phyloP scores from a whole-genome alignment of 306 rosid species.

The Bauhinia variegata region DNA sequence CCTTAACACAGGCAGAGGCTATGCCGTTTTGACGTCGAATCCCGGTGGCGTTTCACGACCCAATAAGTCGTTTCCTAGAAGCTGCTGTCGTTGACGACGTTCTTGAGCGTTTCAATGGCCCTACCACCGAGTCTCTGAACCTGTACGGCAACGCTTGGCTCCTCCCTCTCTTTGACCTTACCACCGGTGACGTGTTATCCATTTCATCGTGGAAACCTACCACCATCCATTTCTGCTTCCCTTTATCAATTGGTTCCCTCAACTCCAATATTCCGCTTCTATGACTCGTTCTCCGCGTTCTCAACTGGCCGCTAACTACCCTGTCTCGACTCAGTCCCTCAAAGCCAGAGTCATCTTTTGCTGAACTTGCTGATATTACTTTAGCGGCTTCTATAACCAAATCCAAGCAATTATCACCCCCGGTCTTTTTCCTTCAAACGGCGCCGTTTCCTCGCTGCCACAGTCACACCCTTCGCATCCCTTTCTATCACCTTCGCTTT shows the following conservation, averaged over 20 bases:
- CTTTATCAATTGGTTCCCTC: slow-evolving; percentile 11
- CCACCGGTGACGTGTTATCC: slow-evolving; percentile 50
- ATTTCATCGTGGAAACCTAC: slow-evolving; percentile 35
- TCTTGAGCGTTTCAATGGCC: slow-evolving; percentile 49
- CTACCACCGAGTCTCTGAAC: slow-evolving; percentile 56
- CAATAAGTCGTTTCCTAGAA: slow-evolving; percentile 28
- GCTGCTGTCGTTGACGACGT: slow-evolving; percentile 30
- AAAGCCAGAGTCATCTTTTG: slow-evolving; percentile 34
- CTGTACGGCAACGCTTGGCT: slow-evolving; percentile 49
- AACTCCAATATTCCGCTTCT: slow-evolving; percentile 5
- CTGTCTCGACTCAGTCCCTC: slow-evolving; percentile 17
- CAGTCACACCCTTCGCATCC: neutral
- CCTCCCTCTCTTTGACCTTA: slow-evolving; percentile 57
- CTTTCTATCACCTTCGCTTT: neutral
- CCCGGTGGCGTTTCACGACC: neutral
- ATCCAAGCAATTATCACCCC: slow-evolving; percentile 39
- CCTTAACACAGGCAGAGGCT: no score
- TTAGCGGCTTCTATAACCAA: slow-evolving; percentile 54
- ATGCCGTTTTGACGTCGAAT: no score
- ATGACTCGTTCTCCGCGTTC: slow-evolving; percentile 9
- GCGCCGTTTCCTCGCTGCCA: slow-evolving; percentile 12
- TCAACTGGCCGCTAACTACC: slow-evolving; percentile 14
- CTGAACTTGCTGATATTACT: slow-evolving; percentile 19
- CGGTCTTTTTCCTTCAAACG: slow-evolving; percentile 15
- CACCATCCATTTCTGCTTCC: slow-evolving; percentile 31